Base-by-base conservation (phyloP, 257 asterid species). In the Salvia rosmarinus region DNA sequence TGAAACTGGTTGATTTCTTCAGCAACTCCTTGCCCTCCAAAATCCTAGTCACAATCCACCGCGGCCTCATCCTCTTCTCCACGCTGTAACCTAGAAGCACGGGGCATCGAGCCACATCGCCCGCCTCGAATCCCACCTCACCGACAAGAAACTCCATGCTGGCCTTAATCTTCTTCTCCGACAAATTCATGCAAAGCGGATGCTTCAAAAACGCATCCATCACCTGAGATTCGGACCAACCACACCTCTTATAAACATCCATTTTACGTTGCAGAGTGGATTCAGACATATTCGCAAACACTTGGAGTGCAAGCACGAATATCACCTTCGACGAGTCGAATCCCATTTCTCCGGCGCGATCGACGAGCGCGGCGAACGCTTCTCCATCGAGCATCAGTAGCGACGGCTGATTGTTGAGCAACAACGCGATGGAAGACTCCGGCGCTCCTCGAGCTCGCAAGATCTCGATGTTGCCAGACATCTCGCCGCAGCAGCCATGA, bases 201-300 rank as follows among this genome's bases (percentile, higher is more conserved):
- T 73, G 34, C 35, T 14, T 59, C 12, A 17, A 5, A 62, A 80
- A 77, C 2, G 82, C 84, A 8, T 50, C 20, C 13, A 0, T 2
- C 6, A 73, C 65, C 8, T 80, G 79, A 20, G 62, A 14, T 17
- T 77, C 79, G 1, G 82, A 79, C 79, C 68, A 74, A 3, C 79
- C 82, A 8, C 75, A 79, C 9, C 52, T 74, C 42, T 14, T 37
- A 54, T 77, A 80, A 34, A 51, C 23, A 21, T 56, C 59, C 69
- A 46, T 47, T 35, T 67, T 66, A 7, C 20, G 59, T 11, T 60
- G 46, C 39, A 54, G 47, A 3, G 75, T 35, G 7, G 74, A 62
- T 6, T 71, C 34, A 5, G 55, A 37, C 47, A 47, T 23, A 19
- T 35, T 6, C 19, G 11, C 51, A 11, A 71, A 21, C 55, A 52